phyloP scores from a whole-genome alignment of 345 rosid species.

The Schrenkiella parvula region DNA sequence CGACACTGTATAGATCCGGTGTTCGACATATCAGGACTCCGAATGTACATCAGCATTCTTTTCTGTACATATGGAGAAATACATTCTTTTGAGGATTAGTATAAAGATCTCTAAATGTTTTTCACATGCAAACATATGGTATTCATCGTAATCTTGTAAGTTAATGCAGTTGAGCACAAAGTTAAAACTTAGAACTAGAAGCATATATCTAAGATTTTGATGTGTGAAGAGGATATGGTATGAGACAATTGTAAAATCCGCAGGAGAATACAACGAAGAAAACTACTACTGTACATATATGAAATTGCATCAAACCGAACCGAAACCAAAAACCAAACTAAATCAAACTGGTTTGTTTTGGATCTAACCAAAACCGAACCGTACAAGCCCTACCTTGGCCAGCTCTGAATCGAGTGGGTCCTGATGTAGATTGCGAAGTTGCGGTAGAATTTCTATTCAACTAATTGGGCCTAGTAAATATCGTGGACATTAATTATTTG shows the following conservation, averaged over 20 bases:
- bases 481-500: not conserved
- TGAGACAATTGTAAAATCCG: not conserved
- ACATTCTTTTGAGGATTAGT: slow-evolving; percentile 1
- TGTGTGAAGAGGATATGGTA: not conserved
- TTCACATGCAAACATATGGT: not conserved
- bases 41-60: slow-evolving; percentile 9
- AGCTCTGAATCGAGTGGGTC: not conserved
- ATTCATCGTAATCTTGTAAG: not conserved
- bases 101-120: not conserved
- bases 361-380: not conserved
- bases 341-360: not conserved
- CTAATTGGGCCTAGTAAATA: not conserved
- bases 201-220: not conserved
- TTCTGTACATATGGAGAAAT: slow-evolving; percentile 9
- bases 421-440: not conserved
- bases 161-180: not conserved
- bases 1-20: slow-evolving; percentile 8
- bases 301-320: not conserved
- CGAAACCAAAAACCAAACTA: not conserved
- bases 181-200: not conserved
- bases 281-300: not conserved
- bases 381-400: not conserved
- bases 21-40: not conserved
- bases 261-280: not conserved
- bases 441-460: not conserved